These are phyloP conservation scores for Boletus subcaerulescens DNA, from an alignment of 768 basidiomycete genomes.

Conservation along the genomic window DNA sequence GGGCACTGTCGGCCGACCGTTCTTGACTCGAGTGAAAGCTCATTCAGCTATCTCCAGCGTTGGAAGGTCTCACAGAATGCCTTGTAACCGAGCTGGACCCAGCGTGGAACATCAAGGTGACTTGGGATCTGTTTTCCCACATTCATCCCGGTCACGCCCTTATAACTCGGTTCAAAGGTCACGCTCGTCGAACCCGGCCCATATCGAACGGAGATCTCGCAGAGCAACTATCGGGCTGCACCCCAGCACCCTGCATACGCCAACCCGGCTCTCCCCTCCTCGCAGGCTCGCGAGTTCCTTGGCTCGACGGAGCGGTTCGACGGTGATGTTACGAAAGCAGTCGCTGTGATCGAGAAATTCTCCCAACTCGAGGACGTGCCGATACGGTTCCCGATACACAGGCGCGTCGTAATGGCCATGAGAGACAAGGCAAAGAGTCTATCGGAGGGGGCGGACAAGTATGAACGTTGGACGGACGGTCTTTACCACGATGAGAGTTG, in stretches of 20 bases:
- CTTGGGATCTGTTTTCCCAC: neutral
- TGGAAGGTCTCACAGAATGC: conserved; percentile 16
- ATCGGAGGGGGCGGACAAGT: conserved; percentile 6
- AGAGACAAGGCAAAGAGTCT: conserved; percentile 16
- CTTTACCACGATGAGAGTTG: conserved; percentile 7
- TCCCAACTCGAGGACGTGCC: conserved; percentile 15
- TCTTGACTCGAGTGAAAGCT: neutral
- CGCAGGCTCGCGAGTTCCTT: conserved; percentile 1
- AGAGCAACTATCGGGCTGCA: neutral
- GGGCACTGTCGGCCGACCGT: neutral
- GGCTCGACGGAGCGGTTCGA: neutral
- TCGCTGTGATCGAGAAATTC: conserved; percentile 13
- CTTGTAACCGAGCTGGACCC: conserved; percentile 12
- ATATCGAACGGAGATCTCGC: conserved; percentile 12
- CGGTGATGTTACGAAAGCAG: conserved; percentile 15
- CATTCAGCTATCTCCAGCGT: neutral
- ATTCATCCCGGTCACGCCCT: neutral
- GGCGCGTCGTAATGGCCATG: neutral
- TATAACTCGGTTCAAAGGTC: conserved; percentile 2
- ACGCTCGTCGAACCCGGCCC: conserved; percentile 17
- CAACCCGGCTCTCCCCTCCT: neutral
- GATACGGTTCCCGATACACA: conserved; percentile 14
- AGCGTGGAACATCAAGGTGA: conserved; percentile 19
- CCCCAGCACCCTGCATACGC: conserved; percentile 22
- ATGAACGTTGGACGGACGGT: conserved; percentile 17